Evolutionary conservation across 495 filamentous ascomycete species (phyloP).

Genomic region (Neurospora tetraspora): DNA sequence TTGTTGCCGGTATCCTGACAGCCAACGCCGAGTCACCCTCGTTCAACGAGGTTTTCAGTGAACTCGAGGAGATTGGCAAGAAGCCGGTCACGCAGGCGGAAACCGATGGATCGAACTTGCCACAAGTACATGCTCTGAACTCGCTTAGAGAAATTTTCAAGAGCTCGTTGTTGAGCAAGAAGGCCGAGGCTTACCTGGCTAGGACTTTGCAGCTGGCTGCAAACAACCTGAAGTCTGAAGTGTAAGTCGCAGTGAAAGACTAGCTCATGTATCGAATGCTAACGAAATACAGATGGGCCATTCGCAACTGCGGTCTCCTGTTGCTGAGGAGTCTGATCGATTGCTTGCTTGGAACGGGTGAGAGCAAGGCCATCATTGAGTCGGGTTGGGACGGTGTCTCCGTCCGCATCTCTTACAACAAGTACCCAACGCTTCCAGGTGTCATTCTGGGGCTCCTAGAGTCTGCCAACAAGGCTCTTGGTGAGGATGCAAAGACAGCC

Average conservation of each 20-base stretch:
- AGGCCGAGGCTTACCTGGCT: conserved; percentile 59
- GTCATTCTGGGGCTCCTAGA: conserved; percentile 59
- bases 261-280: conserved; percentile 6
- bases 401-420: conserved; percentile 51
- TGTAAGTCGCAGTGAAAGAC: conserved; percentile 35
- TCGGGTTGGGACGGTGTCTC: conserved; percentile 42
- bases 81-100: conserved; percentile 37
- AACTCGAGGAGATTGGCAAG: conserved; percentile 44
- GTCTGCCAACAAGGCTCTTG: conserved; percentile 27
- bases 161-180: conserved; percentile 54
- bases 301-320: conserved; percentile 86
- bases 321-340: conserved; percentile 76
- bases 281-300: conserved; percentile 58
- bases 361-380: conserved; percentile 40
- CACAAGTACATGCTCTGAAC: conserved; percentile 92
- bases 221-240: conserved; percentile 52
- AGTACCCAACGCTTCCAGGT: conserved; percentile 58
- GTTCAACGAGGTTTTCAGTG: conserved; percentile 41
- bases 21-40: conserved; percentile 40
- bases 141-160: conserved; percentile 82
- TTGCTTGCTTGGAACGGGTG: conserved; percentile 57
- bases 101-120: conserved; percentile 56
- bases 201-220: conserved; percentile 65
- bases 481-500: conserved; percentile 21
- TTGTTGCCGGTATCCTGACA: conserved; percentile 67